Percentiles rank a stretch among this genome's conserved stretches.
phyloP scores from a whole-genome alignment of 306 rosid genomes.

The Ammopiptanthus mongolicus region DNA sequence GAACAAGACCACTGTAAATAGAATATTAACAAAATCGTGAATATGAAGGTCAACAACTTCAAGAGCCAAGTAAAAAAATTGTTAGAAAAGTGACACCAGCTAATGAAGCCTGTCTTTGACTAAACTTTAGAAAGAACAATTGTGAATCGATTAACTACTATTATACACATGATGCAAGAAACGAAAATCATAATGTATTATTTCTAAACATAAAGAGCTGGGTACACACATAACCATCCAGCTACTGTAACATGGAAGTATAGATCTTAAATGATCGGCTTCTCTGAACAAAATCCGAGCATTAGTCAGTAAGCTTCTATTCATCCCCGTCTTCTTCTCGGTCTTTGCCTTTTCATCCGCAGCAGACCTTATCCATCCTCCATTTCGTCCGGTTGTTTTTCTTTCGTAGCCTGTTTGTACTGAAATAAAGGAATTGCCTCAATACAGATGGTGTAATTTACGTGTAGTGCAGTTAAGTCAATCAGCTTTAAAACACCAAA shows the following conservation, averaged over 20 bases:
- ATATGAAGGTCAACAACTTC: neutral
- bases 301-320: neutral
- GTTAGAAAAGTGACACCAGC: neutral
- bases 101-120: neutral
- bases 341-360: neutral
- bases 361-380: neutral
- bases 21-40: neutral
- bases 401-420: neutral
- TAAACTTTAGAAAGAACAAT: neutral
- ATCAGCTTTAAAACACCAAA: neutral
- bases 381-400: neutral
- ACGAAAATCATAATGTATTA: neutral
- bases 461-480: slow-evolving; percentile 3
- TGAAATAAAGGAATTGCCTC: neutral
- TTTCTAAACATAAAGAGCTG: neutral
- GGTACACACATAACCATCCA: neutral
- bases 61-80: neutral
- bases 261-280: neutral
- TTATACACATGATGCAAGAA: neutral
- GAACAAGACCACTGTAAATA: neutral
- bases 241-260: neutral
- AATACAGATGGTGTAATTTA: slow-evolving; percentile 2
- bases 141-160: neutral
- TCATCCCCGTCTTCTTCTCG: neutral
- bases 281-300: neutral